phyloP scores from a whole-genome alignment of 2,329 filamentous ascomycete species.

The Paracoccidioides brasiliensis region DNA sequence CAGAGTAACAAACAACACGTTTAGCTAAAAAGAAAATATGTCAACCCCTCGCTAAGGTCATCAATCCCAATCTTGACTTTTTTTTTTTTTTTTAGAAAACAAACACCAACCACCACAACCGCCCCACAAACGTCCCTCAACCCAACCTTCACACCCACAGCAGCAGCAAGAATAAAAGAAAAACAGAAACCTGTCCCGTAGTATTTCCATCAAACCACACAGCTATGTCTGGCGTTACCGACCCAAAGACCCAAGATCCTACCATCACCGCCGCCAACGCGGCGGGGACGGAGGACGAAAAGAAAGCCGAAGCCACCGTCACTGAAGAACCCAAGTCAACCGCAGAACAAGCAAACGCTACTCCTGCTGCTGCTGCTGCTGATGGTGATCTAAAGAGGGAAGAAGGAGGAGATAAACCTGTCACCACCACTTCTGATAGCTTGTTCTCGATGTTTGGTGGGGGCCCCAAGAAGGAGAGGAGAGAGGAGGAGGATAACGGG shows the following conservation, averaged over 20 bases:
- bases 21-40: background rate
- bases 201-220: background rate
- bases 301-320: slow-evolving; percentile 15
- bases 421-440: slow-evolving; percentile 36
- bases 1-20: background rate
- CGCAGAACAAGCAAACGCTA: slow-evolving; percentile 21
- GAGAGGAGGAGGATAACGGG: slow-evolving; percentile 61
- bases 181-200: background rate
- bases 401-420: slow-evolving; percentile 11
- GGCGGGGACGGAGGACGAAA: slow-evolving; percentile 19
- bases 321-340: slow-evolving; percentile 17
- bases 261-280: slow-evolving; percentile 22
- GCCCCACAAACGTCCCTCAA: too few relatives aligned
- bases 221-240: slow-evolving; percentile 31
- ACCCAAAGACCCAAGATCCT: slow-evolving; percentile 27
- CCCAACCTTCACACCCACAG: too few relatives aligned
- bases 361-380: slow-evolving; percentile 21
- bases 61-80: too few relatives aligned
- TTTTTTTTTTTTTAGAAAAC: too few relatives aligned
- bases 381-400: background rate
- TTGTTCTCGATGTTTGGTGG: slow-evolving; percentile 99
- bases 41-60: background rate
- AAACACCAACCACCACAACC: too few relatives aligned
- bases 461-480: slow-evolving; percentile 93
- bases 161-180: background rate